Evolutionary conservation across 139 green algal genomes (phyloP), one percentile per base, ranked within the genome.

Genomic region (Closterium sp.): DNA sequence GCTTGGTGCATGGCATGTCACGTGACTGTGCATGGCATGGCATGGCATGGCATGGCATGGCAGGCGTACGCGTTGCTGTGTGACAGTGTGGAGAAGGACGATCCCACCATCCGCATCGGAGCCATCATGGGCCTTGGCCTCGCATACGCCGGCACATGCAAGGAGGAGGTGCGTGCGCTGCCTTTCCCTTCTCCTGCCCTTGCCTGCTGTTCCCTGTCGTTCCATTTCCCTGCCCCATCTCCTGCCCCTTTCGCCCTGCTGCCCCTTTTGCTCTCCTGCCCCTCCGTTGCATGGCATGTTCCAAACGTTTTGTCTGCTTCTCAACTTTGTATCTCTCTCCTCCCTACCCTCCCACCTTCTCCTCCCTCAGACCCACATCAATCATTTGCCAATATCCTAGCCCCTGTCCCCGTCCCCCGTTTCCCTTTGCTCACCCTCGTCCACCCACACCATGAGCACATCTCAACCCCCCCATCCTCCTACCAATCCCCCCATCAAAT

Each of bases 71-170:
- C 98, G 9, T 95, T 99, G 70, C 97, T 99, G 85, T 97, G 92
- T 34, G 98, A 99, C 31, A 97, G 97, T 86, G 97, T 99, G 0
- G 92, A 93, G 90, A 97, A 98, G 79, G 89, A 96, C 0, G 97
- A 98, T 86, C 84, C 96, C 19, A 96, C 92, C 24, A 94, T 97
- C 7, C 94, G 96, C 22, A 96, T 96, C 93, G 97, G 97, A 4
- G 98, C 98, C 32, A 98, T 99, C 89, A 96, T 99, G 94, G 98
- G 98, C 5, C 95, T 99, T 30, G 98, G 98, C 62, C 96, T 99
- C 10, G 98, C 98, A 7, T 99, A 99, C 94, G 98, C 98, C n/a
- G 98, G 98, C 45, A 97, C 96, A 6, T 92, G 93, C 3, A 96
- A 96, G 27, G 96, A 97, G 90, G 97, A 97, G 89, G 95, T 98